phyloP scores from a whole-genome alignment of 768 basidiomycete genomes.

The Mycena capillaripes region DNA sequence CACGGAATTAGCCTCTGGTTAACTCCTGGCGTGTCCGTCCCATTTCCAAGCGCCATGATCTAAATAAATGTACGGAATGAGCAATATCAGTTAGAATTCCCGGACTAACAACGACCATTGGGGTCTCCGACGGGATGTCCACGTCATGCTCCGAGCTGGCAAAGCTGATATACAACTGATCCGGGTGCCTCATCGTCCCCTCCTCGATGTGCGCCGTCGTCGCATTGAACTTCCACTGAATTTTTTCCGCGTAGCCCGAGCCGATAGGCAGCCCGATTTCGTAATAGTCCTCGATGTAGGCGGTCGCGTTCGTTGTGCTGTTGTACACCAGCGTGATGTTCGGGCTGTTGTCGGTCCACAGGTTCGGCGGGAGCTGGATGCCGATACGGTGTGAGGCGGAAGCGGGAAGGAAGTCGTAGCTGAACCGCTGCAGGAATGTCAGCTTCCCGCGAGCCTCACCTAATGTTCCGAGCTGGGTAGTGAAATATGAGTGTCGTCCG shows the following conservation, averaged over 20 bases:
- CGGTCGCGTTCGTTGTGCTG: slow-evolving; percentile 47
- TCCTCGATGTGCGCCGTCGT: slow-evolving; percentile 56
- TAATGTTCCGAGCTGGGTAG: slow-evolving; percentile 59
- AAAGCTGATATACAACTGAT: slow-evolving; percentile 63
- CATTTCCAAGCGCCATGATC: slow-evolving; percentile 61
- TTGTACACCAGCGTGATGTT: slow-evolving; percentile 61
- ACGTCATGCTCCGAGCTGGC: slow-evolving; percentile 55
- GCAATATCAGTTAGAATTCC: background rate
- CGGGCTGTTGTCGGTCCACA: slow-evolving; percentile 65
- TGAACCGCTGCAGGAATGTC: slow-evolving; percentile 63
- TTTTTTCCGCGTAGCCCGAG: slow-evolving; percentile 52
- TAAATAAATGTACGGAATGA: slow-evolving; percentile 26
- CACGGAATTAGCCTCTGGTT: slow-evolving; percentile 60
- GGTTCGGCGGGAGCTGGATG: slow-evolving; percentile 53
- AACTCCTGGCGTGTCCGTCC: slow-evolving; percentile 51
- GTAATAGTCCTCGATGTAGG: slow-evolving; percentile 64
- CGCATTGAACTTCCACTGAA: slow-evolving; percentile 58
- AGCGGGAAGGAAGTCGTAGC: slow-evolving; percentile 56
- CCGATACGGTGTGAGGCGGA: slow-evolving; percentile 54
- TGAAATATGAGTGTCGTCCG: background rate
- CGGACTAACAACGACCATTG: slow-evolving; percentile 20
- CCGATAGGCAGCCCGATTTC: slow-evolving; percentile 43
- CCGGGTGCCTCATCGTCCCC: slow-evolving; percentile 51
- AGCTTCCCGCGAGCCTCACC: slow-evolving; percentile 67
- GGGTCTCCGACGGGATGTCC: slow-evolving; percentile 51